Evolutionary conservation across 768 basidiomycete genomes (phyloP).

Genomic region (Pulveroboletus frians): DNA sequence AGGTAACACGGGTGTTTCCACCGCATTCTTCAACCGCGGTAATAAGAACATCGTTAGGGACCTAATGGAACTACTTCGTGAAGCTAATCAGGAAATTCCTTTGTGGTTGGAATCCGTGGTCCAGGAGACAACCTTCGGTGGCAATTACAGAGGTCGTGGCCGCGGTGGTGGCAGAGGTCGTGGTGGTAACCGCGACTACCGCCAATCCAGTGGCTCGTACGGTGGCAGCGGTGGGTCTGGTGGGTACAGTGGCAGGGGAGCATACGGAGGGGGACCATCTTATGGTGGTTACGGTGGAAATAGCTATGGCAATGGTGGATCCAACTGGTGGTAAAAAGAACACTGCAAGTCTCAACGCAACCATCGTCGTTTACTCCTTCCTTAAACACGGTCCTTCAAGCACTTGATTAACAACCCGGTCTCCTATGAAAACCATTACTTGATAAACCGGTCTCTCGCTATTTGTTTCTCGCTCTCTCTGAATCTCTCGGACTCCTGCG

Average conservation of each 20-base stretch:
- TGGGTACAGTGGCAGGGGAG: constrained; percentile 33
- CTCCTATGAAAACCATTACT: constrained; percentile 23
- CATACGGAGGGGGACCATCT: constrained; percentile 37
- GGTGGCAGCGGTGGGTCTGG: constrained; percentile 33
- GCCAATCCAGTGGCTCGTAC: constrained; percentile 25
- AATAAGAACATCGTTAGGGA: constrained; percentile 92
- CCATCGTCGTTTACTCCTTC: constrained; percentile 8
- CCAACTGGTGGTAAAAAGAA: constrained; percentile 47
- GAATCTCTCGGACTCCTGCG: constrained; percentile 44
- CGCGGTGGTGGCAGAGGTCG: constrained; percentile 37
- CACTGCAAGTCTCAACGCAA: constrained; percentile 8
- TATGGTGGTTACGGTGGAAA: constrained; percentile 28
- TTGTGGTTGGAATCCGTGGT: constrained; percentile 84
- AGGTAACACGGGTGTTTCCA: constrained; percentile 92
- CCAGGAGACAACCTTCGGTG: constrained; percentile 72
- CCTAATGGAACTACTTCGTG: constrained; percentile 86
- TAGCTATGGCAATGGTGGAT: constrained; percentile 29
- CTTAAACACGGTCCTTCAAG: constrained; percentile 10
- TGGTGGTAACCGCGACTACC: constrained; percentile 35
- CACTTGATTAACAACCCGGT: constrained; percentile 15
- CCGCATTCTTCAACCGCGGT: constrained; percentile 93
- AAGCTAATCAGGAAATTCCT: constrained; percentile 96
- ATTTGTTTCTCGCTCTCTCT: constrained; percentile 18
- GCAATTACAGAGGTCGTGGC: constrained; percentile 52
- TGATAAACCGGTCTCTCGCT: constrained; percentile 13